These are phyloP conservation scores for Amanita fuliginea DNA, from an alignment of 768 basidiomycete species.

Conservation along the genomic window DNA sequence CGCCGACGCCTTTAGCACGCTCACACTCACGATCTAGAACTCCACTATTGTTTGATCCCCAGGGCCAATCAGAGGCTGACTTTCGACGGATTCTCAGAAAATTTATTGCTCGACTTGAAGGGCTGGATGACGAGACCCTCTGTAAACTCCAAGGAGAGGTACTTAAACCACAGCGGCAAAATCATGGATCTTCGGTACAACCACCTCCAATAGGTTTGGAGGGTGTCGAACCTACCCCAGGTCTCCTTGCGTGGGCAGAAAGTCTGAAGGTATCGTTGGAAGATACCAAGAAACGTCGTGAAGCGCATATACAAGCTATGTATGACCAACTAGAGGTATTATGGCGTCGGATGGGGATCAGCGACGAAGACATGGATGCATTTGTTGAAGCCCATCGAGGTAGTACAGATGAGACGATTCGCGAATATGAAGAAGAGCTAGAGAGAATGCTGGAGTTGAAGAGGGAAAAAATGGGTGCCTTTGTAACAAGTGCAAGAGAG, in stretches of 20 bases:
- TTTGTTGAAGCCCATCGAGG: constrained; percentile 86
- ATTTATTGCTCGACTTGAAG: constrained; percentile 55
- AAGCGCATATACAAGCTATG: constrained; percentile 82
- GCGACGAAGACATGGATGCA: constrained; percentile 75
- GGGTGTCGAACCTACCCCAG: constrained; percentile 67
- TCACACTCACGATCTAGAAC: constrained; percentile 26
- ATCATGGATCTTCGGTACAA: constrained; percentile 1
- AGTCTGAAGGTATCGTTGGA: constrained; percentile 47
- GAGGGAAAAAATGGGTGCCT: constrained; percentile 76
- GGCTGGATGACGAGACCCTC: constrained; percentile 38
- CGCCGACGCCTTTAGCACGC: constrained; percentile 40
- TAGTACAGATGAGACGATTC: constrained; percentile 64
- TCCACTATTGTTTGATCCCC: constrained; percentile 26
- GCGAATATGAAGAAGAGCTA: constrained; percentile 82
- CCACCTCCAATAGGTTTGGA: constrained; percentile 46
- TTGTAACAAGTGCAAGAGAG: constrained; percentile 69
- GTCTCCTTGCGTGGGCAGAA: constrained; percentile 65
- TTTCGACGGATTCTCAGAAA: constrained; percentile 50
- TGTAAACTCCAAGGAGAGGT: constrained; percentile 15
- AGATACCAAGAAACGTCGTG: constrained; percentile 63
- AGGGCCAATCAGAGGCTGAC: constrained; percentile 26
- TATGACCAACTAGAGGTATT: constrained; percentile 89
- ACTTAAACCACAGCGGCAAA: background rate
- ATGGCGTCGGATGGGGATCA: constrained; percentile 79
- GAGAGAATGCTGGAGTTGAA: constrained; percentile 86